These are phyloP conservation scores for Thymus quinquecostatus DNA, from an alignment of 257 asterid genomes.

Conservation along the genomic window DNA sequence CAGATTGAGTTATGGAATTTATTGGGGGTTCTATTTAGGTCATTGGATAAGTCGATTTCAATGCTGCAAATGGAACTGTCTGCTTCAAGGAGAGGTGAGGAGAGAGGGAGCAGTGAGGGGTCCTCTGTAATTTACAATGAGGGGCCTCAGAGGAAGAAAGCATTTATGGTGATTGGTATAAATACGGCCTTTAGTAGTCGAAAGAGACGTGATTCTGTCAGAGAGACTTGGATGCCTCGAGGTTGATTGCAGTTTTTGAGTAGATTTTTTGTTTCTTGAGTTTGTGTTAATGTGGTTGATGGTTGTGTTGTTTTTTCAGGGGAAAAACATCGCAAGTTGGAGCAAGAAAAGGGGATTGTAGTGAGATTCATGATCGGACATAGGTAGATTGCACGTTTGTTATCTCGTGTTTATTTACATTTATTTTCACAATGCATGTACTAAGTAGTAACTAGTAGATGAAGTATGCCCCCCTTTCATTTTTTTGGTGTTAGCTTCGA, in stretches of 20 bases:
- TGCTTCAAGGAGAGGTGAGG: constrained; percentile 61
- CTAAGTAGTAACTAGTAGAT: background rate
- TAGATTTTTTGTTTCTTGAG: background rate
- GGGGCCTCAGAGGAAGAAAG: constrained; percentile 62
- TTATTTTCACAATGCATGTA: background rate
- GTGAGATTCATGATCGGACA: constrained; percentile 98
- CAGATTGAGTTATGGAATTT: constrained; percentile 11
- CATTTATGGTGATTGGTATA: constrained; percentile 90
- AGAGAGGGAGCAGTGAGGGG: constrained; percentile 41
- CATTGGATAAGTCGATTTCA: constrained; percentile 88
- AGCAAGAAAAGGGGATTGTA: constrained; percentile 89
- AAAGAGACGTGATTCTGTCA: constrained; percentile 89
- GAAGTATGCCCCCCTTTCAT: background rate
- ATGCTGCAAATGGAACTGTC: constrained; percentile 96
- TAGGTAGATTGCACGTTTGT: constrained; percentile 49
- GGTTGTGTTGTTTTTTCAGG: constrained; percentile 46
- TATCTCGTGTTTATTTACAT: background rate
- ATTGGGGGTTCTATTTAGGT: constrained; percentile 45
- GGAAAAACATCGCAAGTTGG: constrained; percentile 73
- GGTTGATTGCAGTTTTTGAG: constrained; percentile 43
- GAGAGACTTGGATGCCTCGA: constrained; percentile 99
- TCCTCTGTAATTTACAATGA: constrained; percentile 40
- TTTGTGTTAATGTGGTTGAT: background rate
- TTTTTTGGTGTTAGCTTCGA: background rate
- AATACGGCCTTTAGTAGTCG: constrained; percentile 97